Percentiles rank a stretch among this genome's conserved stretches.
These are phyloP conservation scores for Blastobotrys proliferans DNA, from an alignment of 1,139 yeast species.

Conservation along the genomic window DNA sequence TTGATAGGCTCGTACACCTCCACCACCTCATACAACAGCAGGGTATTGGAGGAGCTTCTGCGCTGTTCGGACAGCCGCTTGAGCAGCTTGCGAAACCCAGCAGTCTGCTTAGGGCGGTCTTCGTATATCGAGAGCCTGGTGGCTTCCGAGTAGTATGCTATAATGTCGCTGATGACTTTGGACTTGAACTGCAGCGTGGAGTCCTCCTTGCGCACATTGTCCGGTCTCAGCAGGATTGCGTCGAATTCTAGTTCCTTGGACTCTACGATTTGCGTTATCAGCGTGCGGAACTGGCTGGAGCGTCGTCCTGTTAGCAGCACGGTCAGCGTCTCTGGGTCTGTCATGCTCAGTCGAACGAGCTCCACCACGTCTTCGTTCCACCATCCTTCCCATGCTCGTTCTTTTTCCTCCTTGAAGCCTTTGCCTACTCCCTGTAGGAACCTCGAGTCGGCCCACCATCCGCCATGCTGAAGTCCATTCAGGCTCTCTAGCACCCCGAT, in stretches of 20 bases:
- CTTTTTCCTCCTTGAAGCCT: constrained; percentile 33
- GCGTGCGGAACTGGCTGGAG: constrained; percentile 29
- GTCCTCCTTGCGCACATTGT: constrained; percentile 15
- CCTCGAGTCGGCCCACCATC: constrained; percentile 46
- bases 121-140: constrained; percentile 40
- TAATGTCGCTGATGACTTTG: constrained; percentile 35
- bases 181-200: constrained; percentile 38
- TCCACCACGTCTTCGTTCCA: constrained; percentile 43
- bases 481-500: constrained; percentile 28
- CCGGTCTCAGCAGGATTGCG: constrained; percentile 38
- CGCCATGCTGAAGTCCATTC: constrained; percentile 35
- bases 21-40: constrained; percentile 28
- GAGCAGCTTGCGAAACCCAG: constrained; percentile 35
- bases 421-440: constrained; percentile 35
- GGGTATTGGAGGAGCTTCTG: constrained; percentile 15
- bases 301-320: constrained; percentile 44
- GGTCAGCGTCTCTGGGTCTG: constrained; percentile 35
- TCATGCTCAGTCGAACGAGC: constrained; percentile 33
- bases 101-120: constrained; percentile 40
- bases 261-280: constrained; percentile 31
- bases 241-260: constrained; percentile 35
- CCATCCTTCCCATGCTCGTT: constrained; percentile 33
- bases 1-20: constrained; percentile 31
- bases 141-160: constrained; percentile 32
- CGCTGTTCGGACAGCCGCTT: constrained; percentile 26